Base-by-base conservation (phyloP, 768 basidiomycete genomes). In the Cantharellus cinnabarinus region DNA sequence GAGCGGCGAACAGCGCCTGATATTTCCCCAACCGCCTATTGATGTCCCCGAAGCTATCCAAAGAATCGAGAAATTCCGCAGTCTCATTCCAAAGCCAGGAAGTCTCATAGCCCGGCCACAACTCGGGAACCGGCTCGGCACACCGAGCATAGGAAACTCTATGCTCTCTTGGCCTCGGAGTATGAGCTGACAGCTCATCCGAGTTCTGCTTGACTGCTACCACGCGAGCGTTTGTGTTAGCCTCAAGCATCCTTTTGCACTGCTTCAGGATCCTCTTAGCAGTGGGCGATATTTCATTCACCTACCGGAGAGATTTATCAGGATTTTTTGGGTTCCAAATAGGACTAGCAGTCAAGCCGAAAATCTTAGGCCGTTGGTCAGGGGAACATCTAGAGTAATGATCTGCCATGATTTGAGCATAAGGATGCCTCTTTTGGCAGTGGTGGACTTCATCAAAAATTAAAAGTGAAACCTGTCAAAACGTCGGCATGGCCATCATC, bases 311-410 rank as follows among this genome's bases (percentile, higher is more conserved):
- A 2, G 85, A 84, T 34, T 76, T 76, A 20, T 71, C 68, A 0
- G 86, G 79, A 57, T 87, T 77, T 62, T 78, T 82, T 7, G 79
- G 75, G 62, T 86, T 85, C 83, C 84, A 89, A 35, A 89, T 80
- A 0, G 89, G 89, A 15, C 86, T 89, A 0, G 90, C 90, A 0
- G 90, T 93, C 82, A 94, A 85, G 2, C 90, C 90, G 61, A 93
- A 87, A n/a, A 94, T 74, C 67, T 85, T 89, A 5, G 87, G 85
- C n/a, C 83, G 74, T 20, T 71, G 65, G 1, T 65, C 56, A 37
- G 48, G 65, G 44, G 70, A 73, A 50, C 67, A 72, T 58, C 73
- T 73, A 62, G 75, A 65, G 61, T 71, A 79, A 66, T 80, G 78
- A 53, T 79, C 74, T 20, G 72, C 71, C 77, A 81, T 77, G 59